Evolutionary conservation across 1,139 yeast species (phyloP).

Genomic region (Debaryomyces udenii): DNA sequence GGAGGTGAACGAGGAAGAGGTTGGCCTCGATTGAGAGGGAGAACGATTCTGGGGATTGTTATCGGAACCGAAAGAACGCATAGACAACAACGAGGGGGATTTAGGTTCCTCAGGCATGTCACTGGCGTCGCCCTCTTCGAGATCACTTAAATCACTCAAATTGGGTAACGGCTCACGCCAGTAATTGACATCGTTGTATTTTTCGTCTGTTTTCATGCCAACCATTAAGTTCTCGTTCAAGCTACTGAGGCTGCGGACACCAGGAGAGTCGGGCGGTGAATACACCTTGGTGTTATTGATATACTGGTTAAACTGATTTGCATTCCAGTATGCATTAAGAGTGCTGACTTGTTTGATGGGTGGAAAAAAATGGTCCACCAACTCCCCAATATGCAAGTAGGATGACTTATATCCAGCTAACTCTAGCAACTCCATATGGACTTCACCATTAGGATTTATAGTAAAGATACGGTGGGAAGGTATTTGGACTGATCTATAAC

Average conservation of each 20-base stretch:
- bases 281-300: conserved; percentile 21
- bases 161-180: conserved; percentile 83
- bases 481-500: conserved; percentile 90
- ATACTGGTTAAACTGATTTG: conserved; percentile 40
- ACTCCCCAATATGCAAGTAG: conserved; percentile 86
- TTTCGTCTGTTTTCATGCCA: conserved; percentile 50
- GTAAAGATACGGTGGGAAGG: conserved; percentile 96
- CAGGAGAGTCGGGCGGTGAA: conserved; percentile 21
- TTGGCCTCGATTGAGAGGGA: conserved; percentile 27
- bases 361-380: conserved; percentile 97
- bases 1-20: conserved; percentile 43
- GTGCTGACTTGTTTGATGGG: conserved; percentile 58
- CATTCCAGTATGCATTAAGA: conserved; percentile 41
- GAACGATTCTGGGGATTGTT: conserved; percentile 3
- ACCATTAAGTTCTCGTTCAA: conserved; percentile 24
- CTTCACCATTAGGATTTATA: conserved; percentile 95
- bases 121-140: conserved; percentile 29
- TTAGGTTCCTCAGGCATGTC: conserved; percentile 19
- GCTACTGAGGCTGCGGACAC: conserved; percentile 26
- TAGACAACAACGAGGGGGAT: conserved; percentile 22
- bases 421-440: conserved; percentile 93
- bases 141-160: conserved; percentile 60
- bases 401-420: conserved; percentile 90
- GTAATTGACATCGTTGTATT: conserved; percentile 82
- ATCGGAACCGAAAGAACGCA: conserved; percentile 14